Percentiles rank a stretch among this genome's conserved stretches.
Conservation (phyloP, 1,284 basidiomycete species). For the Trametes sp. region DNA sequence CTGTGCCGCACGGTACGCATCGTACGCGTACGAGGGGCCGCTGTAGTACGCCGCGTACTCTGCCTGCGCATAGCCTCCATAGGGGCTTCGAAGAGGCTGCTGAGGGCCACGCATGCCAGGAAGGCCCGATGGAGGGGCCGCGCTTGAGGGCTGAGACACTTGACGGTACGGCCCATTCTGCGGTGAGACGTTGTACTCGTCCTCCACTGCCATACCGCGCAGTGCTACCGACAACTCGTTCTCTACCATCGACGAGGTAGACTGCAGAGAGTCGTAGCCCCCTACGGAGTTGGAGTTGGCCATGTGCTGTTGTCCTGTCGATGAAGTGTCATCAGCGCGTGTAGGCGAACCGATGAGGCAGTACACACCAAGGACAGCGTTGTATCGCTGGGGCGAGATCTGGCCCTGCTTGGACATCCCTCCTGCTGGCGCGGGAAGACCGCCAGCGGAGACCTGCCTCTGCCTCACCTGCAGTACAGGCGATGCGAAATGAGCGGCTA, state of each 20-base stretch:
- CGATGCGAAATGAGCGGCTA: conserved; percentile 43
- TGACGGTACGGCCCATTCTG: conserved; percentile 41
- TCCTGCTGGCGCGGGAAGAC: conserved; percentile 32
- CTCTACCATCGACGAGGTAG: conserved; percentile 51
- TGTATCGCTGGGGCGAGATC: conserved; percentile 63
- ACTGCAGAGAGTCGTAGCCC: conserved; percentile 51
- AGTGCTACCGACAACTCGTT: conserved; percentile 64
- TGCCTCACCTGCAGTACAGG: conserved; percentile 49
- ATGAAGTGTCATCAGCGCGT: conserved; percentile 29
- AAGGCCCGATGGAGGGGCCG: conserved; percentile 21
- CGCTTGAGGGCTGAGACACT: conserved; percentile 27
- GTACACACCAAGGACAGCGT: conserved; percentile 48
- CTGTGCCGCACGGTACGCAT: conserved; percentile 57
- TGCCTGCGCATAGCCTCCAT: conserved; percentile 57
- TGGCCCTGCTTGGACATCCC: conserved; percentile 50
- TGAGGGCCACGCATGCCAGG: conserved; percentile 49
- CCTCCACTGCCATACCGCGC: conserved; percentile 74
- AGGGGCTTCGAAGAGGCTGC: conserved; percentile 56
- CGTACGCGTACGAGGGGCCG: conserved; percentile 58
- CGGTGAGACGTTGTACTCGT: conserved; percentile 52
- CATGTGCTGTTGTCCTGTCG: conserved; percentile 36
- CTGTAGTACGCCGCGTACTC: conserved; percentile 67
- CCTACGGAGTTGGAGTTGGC: conserved; percentile 34
- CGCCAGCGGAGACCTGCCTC: conserved; percentile 53
- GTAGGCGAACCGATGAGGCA: conserved; percentile 30